Base-by-base conservation (phyloP, 345 rosid genomes). In the Acer campestre region DNA sequence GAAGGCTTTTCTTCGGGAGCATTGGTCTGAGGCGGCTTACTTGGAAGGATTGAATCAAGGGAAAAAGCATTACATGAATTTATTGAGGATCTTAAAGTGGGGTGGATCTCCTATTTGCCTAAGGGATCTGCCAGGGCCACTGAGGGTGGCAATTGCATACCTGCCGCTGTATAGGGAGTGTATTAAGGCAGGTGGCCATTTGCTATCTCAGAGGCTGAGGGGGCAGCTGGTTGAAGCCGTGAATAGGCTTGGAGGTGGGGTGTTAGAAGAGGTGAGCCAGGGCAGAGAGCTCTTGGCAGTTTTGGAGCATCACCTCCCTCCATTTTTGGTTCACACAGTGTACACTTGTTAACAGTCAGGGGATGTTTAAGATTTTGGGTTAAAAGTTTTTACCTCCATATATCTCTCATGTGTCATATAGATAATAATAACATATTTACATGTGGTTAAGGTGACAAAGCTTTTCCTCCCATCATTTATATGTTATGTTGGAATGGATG, bases 1-100 rank as follows among this genome's bases (percentile, higher is more conserved):
- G 16, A 89, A 82, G 83, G 80, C 78, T 23, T 95, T 91, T 85
- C 94, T 95, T 72, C 86, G 76, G 49, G 93, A 91, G 71, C 88
- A 95, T 44, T 95, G 99, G 99, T 95, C 99, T 22, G 97, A 92
- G 82, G 90, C 89, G 61, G 97, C 99, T 53, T 95, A 88, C 83
- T 81, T 77, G 66, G 86, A 92, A 64, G 99, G 99, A 76, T 22
- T 87, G 77, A 86, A 71, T 81, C 93, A 92, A 82, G 96, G 99
- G 62, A 78, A 84, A 22, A 86, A 78, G 35, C 93, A 92, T 80
- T 95, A 85, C 80, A 70, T 87, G 89, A 92, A 92, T 77, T 79
- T 95, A 23, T 67, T 88, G 79, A 85, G 88, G 84, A 91, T 95
- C 59, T 78, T 95, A 84, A 91, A 85, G 77, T 73, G 86, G 65